Base-by-base conservation (phyloP, 2,329 filamentous ascomycete genomes). In the Botrytis tulipae region DNA sequence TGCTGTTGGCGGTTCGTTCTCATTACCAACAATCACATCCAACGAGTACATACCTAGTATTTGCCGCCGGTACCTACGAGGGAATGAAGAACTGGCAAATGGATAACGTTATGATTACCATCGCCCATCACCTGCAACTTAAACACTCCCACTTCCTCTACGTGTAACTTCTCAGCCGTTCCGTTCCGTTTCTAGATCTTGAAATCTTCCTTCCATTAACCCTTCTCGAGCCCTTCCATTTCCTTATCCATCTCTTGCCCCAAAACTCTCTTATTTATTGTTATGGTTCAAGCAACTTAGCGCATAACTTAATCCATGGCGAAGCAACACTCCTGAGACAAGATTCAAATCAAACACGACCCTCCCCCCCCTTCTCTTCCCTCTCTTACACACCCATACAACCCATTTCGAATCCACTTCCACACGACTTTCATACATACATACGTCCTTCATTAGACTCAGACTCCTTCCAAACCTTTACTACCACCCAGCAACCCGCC, bases 251-350 rank as follows among this genome's bases (percentile, higher is more conserved):
- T 25, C 12, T 20, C 60, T 42, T 20, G 18, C 37, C 29, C 5
- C 2, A 2, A 42, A 48, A 44, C n/a, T 66, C 22, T 22, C 35
- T 32, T n/a, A 20, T 37, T 67, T 10, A 37, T 62, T 42, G 4
- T n/a, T 14, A 12, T 51, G 12, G 60, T 42, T 42, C 42, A 62
- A 57, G 60, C 40, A 57, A 25, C 59, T 71, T 71, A 65, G 70
- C 59, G 70, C 70, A 71, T 71, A 71, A 71, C 60, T 65, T 54
- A 71, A 65, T 18, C 42, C 59, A 51, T 48, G 35, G 44, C 59
- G 29, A 63, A 48, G 44, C 40, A 71, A 54, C 48, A 51, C 60
- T 71, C 46, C 70, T 71, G 70, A 71, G 70, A 71, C 70, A 71
- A 65, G 35, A 51, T 35, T 71, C 59, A 65, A 67, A 68, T 61